These are phyloP conservation scores for Adansonia madagascariensis DNA, from an alignment of 441 rosid species.

Conservation along the genomic window DNA sequence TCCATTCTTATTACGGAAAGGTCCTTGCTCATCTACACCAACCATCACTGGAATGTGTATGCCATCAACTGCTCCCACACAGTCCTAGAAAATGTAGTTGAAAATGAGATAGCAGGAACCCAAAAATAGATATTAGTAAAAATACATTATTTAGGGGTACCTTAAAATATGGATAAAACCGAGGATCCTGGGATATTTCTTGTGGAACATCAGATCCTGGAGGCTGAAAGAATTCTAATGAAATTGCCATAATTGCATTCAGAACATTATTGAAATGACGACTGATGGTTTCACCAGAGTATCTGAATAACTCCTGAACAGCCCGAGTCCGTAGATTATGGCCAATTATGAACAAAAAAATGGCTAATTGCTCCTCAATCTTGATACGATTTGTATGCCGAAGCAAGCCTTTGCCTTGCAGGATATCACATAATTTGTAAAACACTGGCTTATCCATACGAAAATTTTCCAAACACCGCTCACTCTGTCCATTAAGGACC, in stretches of 20 bases:
- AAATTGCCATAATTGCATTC: constrained; percentile 75
- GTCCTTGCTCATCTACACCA: constrained; percentile 91
- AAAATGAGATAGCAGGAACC: constrained; percentile 23
- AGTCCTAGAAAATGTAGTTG: constrained; percentile 50
- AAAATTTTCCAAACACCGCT: constrained; percentile 72
- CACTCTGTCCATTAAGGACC: constrained; percentile 67
- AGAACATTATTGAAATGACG: constrained; percentile 93
- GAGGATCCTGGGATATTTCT: constrained; percentile 51
- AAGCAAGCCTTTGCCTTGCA: constrained; percentile 74
- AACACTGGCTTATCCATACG: constrained; percentile 89
- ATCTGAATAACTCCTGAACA: constrained; percentile 74
- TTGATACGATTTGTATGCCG: constrained; percentile 90
- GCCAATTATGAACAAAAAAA: constrained; percentile 79
- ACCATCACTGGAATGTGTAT: constrained; percentile 86
- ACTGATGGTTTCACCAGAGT: constrained; percentile 89
- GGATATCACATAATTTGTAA: constrained; percentile 77
- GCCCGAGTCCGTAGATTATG: constrained; percentile 87
- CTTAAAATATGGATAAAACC: constrained; percentile 74
- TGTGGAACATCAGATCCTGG: constrained; percentile 55
- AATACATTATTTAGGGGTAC: constrained; percentile 33
- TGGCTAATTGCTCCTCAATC: constrained; percentile 89
- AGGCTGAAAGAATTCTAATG: constrained; percentile 68
- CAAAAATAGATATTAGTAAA: constrained; percentile 1
- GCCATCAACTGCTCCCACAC: constrained; percentile 85
- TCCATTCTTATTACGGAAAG: constrained; percentile 72